A percentile compares a stretch with the other conserved stretches of the same genome.
Evolutionary conservation across 1,284 basidiomycete species (phyloP).

Genomic region (Ceratobasidium sp.): DNA sequence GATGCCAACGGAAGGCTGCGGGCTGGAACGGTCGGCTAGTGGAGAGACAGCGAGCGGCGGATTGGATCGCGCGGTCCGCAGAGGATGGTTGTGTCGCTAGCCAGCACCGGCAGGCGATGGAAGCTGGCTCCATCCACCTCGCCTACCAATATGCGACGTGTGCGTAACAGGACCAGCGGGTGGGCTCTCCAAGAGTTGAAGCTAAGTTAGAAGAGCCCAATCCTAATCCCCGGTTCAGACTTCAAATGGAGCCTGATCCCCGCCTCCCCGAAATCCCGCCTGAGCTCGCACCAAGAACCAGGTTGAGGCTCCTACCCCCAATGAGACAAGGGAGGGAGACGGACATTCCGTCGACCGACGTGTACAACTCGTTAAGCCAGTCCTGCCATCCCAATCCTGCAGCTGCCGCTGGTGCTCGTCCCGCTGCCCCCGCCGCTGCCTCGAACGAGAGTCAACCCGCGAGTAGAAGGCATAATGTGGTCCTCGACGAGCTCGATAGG

Average conservation of each 20-base stretch:
- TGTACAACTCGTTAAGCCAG: slow-evolving; percentile 33
- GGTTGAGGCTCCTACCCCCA: neutral
- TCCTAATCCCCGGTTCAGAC: too few relatives aligned
- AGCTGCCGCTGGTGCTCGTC: slow-evolving; percentile 8
- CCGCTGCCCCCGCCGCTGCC: neutral
- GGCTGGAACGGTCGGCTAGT: neutral
- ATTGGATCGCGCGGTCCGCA: too few relatives aligned
- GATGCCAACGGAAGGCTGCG: too few relatives aligned
- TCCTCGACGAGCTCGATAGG: slow-evolving; percentile 17
- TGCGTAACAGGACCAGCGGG: too few relatives aligned
- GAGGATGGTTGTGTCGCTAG: too few relatives aligned
- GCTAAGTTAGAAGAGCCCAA: too few relatives aligned
- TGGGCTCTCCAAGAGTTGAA: too few relatives aligned
- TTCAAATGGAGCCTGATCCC: too few relatives aligned
- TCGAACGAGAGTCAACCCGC: neutral
- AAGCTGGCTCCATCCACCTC: too few relatives aligned
- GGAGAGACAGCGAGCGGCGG: neutral
- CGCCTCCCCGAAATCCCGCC: neutral
- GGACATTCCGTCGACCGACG: slow-evolving; percentile 4
- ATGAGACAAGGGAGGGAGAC: neutral
- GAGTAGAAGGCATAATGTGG: neutral
- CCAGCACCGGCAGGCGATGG: too few relatives aligned
- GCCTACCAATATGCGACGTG: too few relatives aligned
- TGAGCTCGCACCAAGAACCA: neutral
- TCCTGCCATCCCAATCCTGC: slow-evolving; percentile 23